Percentiles rank a stretch among this genome's conserved stretches.
Evolutionary conservation across 1,284 basidiomycete species (phyloP).

Genomic region (Trichosporon inkin): DNA sequence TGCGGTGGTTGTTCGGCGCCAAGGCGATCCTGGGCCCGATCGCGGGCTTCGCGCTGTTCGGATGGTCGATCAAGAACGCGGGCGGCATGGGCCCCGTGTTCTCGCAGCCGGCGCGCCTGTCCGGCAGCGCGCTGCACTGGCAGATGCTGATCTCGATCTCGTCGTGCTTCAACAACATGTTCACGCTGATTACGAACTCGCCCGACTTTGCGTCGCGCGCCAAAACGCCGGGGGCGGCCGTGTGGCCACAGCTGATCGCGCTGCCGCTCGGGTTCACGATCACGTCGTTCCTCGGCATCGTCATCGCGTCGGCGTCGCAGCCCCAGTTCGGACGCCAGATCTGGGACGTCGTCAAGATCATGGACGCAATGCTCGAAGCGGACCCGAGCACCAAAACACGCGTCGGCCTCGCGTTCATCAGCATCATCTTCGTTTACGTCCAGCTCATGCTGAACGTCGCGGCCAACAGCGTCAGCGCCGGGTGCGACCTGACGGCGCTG

Average conservation of each 20-base stretch:
- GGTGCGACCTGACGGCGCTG: constrained; percentile 77
- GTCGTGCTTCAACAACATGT: constrained; percentile 73
- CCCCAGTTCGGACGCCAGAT: constrained; percentile 71
- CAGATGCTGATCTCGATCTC: constrained; percentile 71
- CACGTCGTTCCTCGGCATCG: constrained; percentile 76
- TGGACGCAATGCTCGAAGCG: constrained; percentile 40
- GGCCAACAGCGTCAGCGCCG: constrained; percentile 78
- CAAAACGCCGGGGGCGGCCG: constrained; percentile 61
- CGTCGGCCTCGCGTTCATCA: constrained; percentile 59
- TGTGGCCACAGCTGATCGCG: constrained; percentile 67
- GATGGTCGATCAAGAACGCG: constrained; percentile 74
- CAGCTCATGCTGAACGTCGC: constrained; percentile 61
- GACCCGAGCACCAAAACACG: constrained; percentile 28
- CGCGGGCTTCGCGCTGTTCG: constrained; percentile 71
- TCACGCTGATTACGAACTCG: constrained; percentile 56
- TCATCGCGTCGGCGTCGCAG: constrained; percentile 72
- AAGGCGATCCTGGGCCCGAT: constrained; percentile 65
- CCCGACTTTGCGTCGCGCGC: constrained; percentile 70
- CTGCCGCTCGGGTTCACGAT: constrained; percentile 71
- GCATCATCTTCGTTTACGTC: constrained; percentile 51
- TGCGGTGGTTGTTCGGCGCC: constrained; percentile 74
- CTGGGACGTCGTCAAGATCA: constrained; percentile 58
- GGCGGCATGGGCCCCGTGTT: constrained; percentile 77
- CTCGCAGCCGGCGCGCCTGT: constrained; percentile 61
- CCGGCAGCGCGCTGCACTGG: constrained; percentile 70